Base-by-base conservation (phyloP, 1,139 yeast species). In the Saccharomycopsis hybrid region DNA sequence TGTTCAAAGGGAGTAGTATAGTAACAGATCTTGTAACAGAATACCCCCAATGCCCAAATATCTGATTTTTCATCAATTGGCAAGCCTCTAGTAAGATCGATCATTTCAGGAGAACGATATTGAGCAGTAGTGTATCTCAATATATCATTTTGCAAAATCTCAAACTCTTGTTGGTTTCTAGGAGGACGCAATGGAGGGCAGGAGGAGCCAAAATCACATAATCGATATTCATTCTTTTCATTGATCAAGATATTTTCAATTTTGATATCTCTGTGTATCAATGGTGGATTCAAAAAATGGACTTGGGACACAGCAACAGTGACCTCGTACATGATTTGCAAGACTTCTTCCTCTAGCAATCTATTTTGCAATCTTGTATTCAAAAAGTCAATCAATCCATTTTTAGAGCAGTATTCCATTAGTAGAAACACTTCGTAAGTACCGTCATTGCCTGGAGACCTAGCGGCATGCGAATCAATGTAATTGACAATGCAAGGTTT, bases 61-160 rank as follows among this genome's bases (percentile, higher is more conserved):
- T 92, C 98, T 55, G 90, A 80, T 64, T 92, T 92, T 62, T 92
- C 97, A 66, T 90, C 95, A 55, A 92, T 85, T 2, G 97, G 95
- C 54, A 84, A 75, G 3, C 94, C 87, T 55, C 85, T 76, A 56
- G 84, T 78, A 43, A 92, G 73, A 66, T 92, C 97, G 49, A 94
- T 77, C 98, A 92, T 92, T 65, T 92, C 98, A 0, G 98, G 98
- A 1, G 96, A 76, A 57, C 98, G 74, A 66, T 92, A 92, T 65
- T 92, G 98, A n/a, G 97, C 96, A 2, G 98, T 92, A 0, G 98
- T 92, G 65, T 92, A 94, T 56, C 83, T 82, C 71, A 86, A 80
- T 52, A 92, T 78, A 62, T 92, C 97, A 57, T 86, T 87, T 56
- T 85, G 86, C 44, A 90, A 67, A 13, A 76, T 68, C 49, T 81